Evolutionary conservation across 192 early-diverging fungal genomes (phyloP).

Genomic region (Backusella luteola): DNA sequence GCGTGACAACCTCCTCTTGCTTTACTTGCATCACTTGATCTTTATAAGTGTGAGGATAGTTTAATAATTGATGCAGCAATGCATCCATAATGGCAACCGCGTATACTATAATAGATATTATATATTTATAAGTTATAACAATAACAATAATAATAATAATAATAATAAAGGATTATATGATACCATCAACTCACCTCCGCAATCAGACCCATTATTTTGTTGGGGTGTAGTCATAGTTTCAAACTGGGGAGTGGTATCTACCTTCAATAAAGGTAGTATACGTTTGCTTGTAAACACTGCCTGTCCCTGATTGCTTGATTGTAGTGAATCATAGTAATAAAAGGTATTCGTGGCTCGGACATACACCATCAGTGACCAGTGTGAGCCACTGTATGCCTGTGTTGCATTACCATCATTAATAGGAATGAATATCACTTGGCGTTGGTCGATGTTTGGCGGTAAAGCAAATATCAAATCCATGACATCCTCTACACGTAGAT

Average conservation of each 20-base stretch:
- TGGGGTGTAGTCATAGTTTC: constrained; percentile 15
- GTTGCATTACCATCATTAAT: constrained; percentile 20
- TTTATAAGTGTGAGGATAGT: not conserved
- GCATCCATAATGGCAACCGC: constrained; percentile 16
- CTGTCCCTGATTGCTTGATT: not conserved
- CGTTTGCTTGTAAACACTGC: not conserved
- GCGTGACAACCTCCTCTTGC: not conserved
- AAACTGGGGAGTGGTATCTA: not conserved
- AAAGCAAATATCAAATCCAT: constrained; percentile 9
- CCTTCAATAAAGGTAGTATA: not conserved
- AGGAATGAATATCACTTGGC: constrained; percentile 21
- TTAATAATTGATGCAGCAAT: constrained; percentile 10
- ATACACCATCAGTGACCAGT: constrained; percentile 30
- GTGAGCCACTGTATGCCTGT: constrained; percentile 19
- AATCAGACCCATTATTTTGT: constrained; percentile 25
- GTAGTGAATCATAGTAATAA: constrained; percentile 28
- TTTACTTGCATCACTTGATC: not conserved
- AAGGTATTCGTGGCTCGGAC: constrained; percentile 12
- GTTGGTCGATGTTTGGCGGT: constrained; percentile 5
- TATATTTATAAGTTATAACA: not conserved
- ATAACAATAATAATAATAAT: no score
- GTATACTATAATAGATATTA: not conserved
- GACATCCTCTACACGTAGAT: not conserved
- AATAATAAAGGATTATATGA: not conserved
- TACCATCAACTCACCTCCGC: constrained; percentile 6